phyloP scores from a whole-genome alignment of 2,329 filamentous ascomycete genomes.

The Cercospora sp. region DNA sequence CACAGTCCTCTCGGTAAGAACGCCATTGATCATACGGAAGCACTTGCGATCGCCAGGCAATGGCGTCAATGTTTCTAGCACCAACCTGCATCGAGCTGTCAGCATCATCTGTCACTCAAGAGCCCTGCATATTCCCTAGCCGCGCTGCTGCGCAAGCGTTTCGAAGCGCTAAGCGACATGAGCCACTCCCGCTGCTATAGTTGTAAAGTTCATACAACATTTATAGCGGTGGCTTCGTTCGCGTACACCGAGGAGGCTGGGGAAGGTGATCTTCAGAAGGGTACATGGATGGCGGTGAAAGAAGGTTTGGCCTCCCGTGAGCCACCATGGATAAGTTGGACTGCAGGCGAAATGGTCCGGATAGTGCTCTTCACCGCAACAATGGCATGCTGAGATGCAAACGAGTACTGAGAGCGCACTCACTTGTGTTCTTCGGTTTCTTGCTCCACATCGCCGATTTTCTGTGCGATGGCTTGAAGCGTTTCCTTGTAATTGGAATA shows the following conservation, averaged over 20 bases:
- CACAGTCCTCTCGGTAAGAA: slow-evolving; percentile 90
- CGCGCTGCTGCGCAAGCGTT: neutral
- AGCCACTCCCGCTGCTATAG: neutral
- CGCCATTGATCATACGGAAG: slow-evolving; percentile 98
- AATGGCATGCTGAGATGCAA: slow-evolving; percentile 15
- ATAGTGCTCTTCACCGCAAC: slow-evolving; percentile 22
- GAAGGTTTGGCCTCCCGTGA: slow-evolving; percentile 35
- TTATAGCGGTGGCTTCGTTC: neutral
- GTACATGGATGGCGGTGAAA: slow-evolving; percentile 36
- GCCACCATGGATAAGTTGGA: slow-evolving; percentile 16
- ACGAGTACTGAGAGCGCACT: slow-evolving; percentile 26
- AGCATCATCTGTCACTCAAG: neutral
- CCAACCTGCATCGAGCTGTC: slow-evolving; percentile 62
- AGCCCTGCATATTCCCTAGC: slow-evolving; percentile 9
- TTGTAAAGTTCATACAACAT: neutral
- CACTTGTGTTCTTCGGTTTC: slow-evolving; percentile 98
- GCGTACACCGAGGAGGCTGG: neutral
- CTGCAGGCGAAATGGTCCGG: slow-evolving; percentile 31
- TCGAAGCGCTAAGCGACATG: neutral
- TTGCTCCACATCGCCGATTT: slow-evolving; percentile 96
- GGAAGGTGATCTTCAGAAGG: neutral
- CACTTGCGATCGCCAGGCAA: slow-evolving; percentile 86
- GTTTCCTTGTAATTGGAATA: slow-evolving; percentile 75
- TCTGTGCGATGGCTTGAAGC: slow-evolving; percentile 89
- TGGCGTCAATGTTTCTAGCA: slow-evolving; percentile 86